These are phyloP conservation scores for Lachancea sp. DNA, from an alignment of 805 yeast species.

Conservation along the genomic window DNA sequence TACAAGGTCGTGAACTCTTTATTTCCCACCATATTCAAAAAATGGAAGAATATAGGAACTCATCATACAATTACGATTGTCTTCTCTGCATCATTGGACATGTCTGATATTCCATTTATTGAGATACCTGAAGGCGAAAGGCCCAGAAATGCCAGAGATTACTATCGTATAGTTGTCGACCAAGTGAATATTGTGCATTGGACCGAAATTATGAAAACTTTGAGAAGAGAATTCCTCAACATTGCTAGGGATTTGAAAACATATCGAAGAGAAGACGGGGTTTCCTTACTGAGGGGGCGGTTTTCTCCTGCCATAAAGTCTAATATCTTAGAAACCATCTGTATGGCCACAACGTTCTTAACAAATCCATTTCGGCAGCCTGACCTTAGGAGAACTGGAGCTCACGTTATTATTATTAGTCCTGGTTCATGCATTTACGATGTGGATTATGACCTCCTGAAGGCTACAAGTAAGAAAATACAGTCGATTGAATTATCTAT, in stretches of 20 bases:
- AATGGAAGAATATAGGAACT: conserved; percentile 81
- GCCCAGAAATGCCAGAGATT: conserved; percentile 63
- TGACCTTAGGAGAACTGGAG: conserved; percentile 83
- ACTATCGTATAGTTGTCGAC: conserved; percentile 89
- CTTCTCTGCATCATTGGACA: conserved; percentile 71
- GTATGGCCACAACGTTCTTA: conserved; percentile 70
- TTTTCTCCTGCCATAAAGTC: conserved; percentile 86
- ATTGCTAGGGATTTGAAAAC: conserved; percentile 69
- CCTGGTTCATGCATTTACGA: conserved; percentile 94
- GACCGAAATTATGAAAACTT: conserved; percentile 85
- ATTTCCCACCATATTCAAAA: conserved; percentile 79
- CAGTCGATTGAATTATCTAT: conserved; percentile 76
- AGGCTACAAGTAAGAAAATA: conserved; percentile 69
- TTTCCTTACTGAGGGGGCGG: conserved; percentile 45
- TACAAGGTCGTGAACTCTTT: conserved; percentile 88
- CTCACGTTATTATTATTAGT: conserved; percentile 79
- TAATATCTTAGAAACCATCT: conserved; percentile 79
- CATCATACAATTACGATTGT: conserved; percentile 90
- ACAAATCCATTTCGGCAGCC: conserved; percentile 75
- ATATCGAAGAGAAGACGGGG: conserved; percentile 31
- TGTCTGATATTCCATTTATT: conserved; percentile 43
- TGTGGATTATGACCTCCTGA: conserved; percentile 72
- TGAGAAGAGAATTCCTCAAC: conserved; percentile 76
- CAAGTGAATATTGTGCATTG: conserved; percentile 84
- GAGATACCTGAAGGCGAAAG: conserved; percentile 66